phyloP scores from a whole-genome alignment of 1,284 basidiomycete genomes.

The Meripilus lineatus region DNA sequence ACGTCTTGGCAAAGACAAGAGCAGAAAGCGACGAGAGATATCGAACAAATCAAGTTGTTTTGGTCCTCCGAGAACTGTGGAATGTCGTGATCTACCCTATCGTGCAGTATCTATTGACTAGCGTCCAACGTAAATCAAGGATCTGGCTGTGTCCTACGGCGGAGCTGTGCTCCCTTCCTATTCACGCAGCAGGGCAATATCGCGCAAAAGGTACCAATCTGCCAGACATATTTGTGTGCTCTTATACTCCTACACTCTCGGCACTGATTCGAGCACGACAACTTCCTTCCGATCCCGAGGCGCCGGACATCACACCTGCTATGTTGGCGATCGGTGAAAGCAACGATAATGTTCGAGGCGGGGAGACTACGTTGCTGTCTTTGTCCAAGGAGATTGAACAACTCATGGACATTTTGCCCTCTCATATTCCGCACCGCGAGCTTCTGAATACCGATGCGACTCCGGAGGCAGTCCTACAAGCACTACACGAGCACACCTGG shows the following conservation, averaged over 20 bases:
- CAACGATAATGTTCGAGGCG: too few relatives aligned
- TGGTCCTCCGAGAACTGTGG: neutral
- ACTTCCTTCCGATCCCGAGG: neutral
- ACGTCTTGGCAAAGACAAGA: neutral
- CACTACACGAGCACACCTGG: slow-evolving; percentile 16
- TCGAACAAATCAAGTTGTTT: neutral
- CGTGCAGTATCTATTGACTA: neutral
- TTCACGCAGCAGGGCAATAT: slow-evolving; percentile 1
- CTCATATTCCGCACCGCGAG: neutral
- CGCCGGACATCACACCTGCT: neutral
- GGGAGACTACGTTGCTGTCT: too few relatives aligned
- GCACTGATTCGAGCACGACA: slow-evolving; percentile 11
- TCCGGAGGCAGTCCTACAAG: slow-evolving; percentile 16
- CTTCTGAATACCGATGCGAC: slow-evolving; percentile 12
- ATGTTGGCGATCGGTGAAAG: too few relatives aligned
- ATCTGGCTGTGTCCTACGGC: slow-evolving; percentile 31
- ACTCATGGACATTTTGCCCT: neutral
- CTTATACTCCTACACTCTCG: slow-evolving; percentile 21
- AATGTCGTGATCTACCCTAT: neutral
- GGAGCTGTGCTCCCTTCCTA: slow-evolving; percentile 14
- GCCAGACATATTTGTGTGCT: slow-evolving; percentile 18
- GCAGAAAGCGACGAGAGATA: neutral
- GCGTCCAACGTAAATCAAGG: neutral
- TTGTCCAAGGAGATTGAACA: too few relatives aligned
- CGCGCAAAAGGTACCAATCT: slow-evolving; percentile 2